These are phyloP conservation scores for Fusarium newnesense DNA, from an alignment of 2,329 filamentous ascomycete genomes.

Conservation along the genomic window DNA sequence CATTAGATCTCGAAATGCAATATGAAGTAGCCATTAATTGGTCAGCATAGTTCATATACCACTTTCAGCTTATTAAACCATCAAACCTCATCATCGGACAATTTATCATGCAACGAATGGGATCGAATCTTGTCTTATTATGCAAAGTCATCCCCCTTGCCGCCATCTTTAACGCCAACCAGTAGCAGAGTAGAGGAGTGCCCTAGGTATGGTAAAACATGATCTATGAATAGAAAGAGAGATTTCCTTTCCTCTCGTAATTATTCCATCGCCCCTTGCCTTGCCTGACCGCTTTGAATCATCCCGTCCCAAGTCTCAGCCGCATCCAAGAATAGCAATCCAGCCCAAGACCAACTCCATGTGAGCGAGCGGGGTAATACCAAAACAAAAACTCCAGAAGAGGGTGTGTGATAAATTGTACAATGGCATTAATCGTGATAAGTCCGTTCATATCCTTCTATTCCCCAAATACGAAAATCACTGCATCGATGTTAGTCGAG, in stretches of 20 bases:
- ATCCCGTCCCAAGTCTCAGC: constrained; percentile 22
- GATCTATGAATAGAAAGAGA: constrained; percentile 33
- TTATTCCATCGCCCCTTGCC: constrained; percentile 1
- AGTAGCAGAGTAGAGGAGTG: constrained; percentile 15
- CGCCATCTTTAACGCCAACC: constrained; percentile 24
- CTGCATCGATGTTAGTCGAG: constrained; percentile 1
- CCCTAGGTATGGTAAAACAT: constrained; percentile 16
- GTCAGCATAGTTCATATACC: background rate
- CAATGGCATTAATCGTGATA: constrained; percentile 35
- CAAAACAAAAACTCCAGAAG: constrained; percentile 12
- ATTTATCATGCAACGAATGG: background rate
- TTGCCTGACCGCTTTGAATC: constrained; percentile 4
- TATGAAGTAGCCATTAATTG: background rate
- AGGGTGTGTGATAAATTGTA: constrained; percentile 22
- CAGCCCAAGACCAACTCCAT: constrained; percentile 19
- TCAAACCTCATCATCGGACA: background rate
- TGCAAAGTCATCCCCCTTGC: constrained; percentile 16
- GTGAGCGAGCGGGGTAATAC: constrained; percentile 41
- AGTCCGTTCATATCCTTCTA: constrained; percentile 9
- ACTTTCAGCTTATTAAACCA: background rate
- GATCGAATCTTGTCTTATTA: constrained; percentile 6
- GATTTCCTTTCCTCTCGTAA: background rate
- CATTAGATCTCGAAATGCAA: background rate
- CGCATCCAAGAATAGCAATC: constrained; percentile 24
- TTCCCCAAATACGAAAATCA: constrained; percentile 6